Evolutionary conservation across 2,329 filamentous ascomycete species (phyloP).

Genomic region (Helminthosporium solani): DNA sequence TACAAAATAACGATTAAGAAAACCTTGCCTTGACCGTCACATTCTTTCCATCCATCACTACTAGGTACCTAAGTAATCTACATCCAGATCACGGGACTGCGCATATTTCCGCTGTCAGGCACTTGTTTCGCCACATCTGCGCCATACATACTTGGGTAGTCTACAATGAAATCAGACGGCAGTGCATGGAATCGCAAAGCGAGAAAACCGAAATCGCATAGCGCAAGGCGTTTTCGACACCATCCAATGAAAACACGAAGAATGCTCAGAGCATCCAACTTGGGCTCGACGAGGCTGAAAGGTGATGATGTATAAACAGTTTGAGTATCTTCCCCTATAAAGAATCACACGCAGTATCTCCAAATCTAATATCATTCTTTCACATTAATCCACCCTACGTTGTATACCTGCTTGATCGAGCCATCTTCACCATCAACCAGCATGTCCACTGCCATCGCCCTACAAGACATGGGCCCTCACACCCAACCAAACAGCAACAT

Average conservation of each 20-base stretch:
- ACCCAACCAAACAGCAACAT: constrained; percentile 5
- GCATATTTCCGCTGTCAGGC: too few species aligned
- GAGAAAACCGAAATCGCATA: constrained; percentile 16
- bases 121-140: too few species aligned
- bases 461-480: constrained; percentile 15
- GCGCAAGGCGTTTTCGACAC: constrained; percentile 9
- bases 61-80: too few species aligned
- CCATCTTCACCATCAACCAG: neutral
- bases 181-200: constrained; percentile 15
- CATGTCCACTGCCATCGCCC: constrained; percentile 24
- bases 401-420: neutral
- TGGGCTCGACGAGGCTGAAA: neutral
- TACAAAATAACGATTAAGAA: too few species aligned
- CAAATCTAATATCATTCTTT: too few species aligned
- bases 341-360: too few species aligned
- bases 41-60: too few species aligned
- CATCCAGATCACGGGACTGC: too few species aligned
- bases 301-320: neutral
- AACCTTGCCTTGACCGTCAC: too few species aligned
- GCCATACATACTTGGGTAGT: too few species aligned
- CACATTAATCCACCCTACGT: too few species aligned
- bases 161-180: constrained; percentile 11
- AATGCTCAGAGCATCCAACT: constrained; percentile 1
- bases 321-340: too few species aligned
- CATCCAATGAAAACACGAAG: constrained; percentile 12